Evolutionary conservation across 805 yeast genomes (phyloP).

Genomic region (Lipomyces yamadae): DNA sequence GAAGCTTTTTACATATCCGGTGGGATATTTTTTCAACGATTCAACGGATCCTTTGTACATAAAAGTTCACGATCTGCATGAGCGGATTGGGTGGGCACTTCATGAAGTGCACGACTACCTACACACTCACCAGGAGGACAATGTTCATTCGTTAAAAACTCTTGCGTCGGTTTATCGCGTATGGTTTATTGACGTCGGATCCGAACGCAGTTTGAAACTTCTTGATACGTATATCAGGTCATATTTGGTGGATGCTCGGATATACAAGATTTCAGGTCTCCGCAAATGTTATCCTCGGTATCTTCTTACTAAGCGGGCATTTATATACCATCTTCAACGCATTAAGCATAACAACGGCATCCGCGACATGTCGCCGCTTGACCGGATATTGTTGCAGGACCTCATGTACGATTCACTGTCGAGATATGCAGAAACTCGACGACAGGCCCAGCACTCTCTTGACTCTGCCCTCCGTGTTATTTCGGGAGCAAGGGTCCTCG

Average conservation of each 20-base stretch:
- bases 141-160: slow-evolving; percentile 64
- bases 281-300: slow-evolving; percentile 77
- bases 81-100: slow-evolving; percentile 63
- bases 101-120: slow-evolving; percentile 61
- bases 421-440: slow-evolving; percentile 68
- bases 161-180: slow-evolving; percentile 67
- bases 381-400: slow-evolving; percentile 65
- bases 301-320: slow-evolving; percentile 73
- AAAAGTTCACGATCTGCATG: slow-evolving; percentile 64
- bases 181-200: slow-evolving; percentile 83
- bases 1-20: slow-evolving; percentile 65
- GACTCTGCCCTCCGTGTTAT: slow-evolving; percentile 72
- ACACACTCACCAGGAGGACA: slow-evolving; percentile 59
- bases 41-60: slow-evolving; percentile 51
- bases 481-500: slow-evolving; percentile 63
- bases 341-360: slow-evolving; percentile 72
- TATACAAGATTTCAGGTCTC: slow-evolving; percentile 67
- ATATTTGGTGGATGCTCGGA: slow-evolving; percentile 59
- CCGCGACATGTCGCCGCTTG: slow-evolving; percentile 69
- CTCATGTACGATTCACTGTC: slow-evolving; percentile 69
- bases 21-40: slow-evolving; percentile 69
- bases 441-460: slow-evolving; percentile 70
- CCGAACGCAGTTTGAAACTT: slow-evolving; percentile 63
- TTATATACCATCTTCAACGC: slow-evolving; percentile 75
- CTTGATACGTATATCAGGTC: slow-evolving; percentile 60